Base-by-base conservation (phyloP, 2,329 filamentous ascomycete species). In the Aspergillus sp. region DNA sequence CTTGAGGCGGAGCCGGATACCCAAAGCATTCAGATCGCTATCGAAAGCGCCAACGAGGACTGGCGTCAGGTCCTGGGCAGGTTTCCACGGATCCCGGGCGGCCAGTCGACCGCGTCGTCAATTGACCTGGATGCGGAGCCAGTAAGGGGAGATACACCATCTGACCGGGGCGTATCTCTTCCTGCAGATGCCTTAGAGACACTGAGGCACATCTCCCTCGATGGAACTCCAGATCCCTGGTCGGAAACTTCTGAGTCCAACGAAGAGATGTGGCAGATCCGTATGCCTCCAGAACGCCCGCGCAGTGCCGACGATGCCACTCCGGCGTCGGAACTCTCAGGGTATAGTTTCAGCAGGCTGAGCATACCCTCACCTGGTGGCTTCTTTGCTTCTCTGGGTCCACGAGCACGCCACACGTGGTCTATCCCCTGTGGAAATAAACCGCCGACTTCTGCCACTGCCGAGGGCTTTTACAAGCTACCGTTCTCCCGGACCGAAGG, bases 361-460 rank as follows among this genome's bases (percentile, higher is more conserved):
- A 93, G 93, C 25, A 92, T 98, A 36, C 94, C 93, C 5, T 97
- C 94, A 0, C 94, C 94, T 0, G 90, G 91, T 25, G 92, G 90
- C 0, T 97, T 97, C 82, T 97, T 97, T 77, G 91, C 91, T 2
- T 92, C 90, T 0, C 84, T 97, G 28, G 91, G 90, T 39, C 86
- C 89, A 3, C 85, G 87, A 56, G 87, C 89, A 39, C 87, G 92
- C 55, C 87, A 89, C 70, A 95, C 93, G 12, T 98, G 94, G 94
- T 87, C 91, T 70, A 79, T 89, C 61, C 81, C 84, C 10, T 78
- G 79, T 28, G 79, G 76, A 66, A 81, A 83, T 19, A 82, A 84
- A 12, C 82, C 85, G 7, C 92, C 92, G 1, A 94, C 91, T 0
- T 97, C 94, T 1, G 91, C 92, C 30, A 92, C 90, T n/a, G 94